Conservation (phyloP, 139 green algal species). For the Eudorina sp. region DNA sequence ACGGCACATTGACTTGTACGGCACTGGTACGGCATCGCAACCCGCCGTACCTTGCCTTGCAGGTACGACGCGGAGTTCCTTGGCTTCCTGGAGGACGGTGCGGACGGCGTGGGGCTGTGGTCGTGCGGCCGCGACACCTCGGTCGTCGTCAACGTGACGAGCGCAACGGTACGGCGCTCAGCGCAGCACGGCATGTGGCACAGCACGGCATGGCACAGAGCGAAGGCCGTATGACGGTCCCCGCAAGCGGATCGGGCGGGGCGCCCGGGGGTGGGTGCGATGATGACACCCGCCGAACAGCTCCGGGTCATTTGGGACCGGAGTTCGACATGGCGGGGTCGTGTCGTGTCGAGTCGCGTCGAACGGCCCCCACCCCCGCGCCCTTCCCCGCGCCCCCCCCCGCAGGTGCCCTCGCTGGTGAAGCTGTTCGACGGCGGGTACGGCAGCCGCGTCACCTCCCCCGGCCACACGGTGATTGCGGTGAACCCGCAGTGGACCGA, state of each 20-base stretch:
- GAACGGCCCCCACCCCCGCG: neutral
- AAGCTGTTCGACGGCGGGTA: slow-evolving; percentile 54
- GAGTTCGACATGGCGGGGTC: no score
- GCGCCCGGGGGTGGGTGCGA: no score
- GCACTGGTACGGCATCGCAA: no score
- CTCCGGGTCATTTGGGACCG: no score
- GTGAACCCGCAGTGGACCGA: slow-evolving; percentile 49
- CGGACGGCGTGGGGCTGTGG: slow-evolving; percentile 44
- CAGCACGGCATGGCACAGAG: no score
- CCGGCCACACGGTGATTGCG: slow-evolving; percentile 2
- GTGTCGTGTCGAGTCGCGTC: no score
- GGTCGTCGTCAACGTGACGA: slow-evolving; percentile 27
- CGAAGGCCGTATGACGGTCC: no score
- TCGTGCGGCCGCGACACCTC: neutral
- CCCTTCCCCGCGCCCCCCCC: neutral
- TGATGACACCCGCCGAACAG: no score
- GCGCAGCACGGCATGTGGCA: no score
- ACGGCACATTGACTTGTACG: no score
- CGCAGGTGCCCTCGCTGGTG: slow-evolving; percentile 36
- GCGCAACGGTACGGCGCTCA: slow-evolving; percentile 38
- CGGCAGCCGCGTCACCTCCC: neutral
- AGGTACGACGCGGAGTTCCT: slow-evolving; percentile 43
- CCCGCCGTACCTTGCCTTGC: no score
- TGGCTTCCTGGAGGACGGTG: slow-evolving; percentile 36
- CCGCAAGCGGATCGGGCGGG: no score